phyloP scores from a whole-genome alignment of 768 basidiomycete genomes.

The Boletus tomentosulus region DNA sequence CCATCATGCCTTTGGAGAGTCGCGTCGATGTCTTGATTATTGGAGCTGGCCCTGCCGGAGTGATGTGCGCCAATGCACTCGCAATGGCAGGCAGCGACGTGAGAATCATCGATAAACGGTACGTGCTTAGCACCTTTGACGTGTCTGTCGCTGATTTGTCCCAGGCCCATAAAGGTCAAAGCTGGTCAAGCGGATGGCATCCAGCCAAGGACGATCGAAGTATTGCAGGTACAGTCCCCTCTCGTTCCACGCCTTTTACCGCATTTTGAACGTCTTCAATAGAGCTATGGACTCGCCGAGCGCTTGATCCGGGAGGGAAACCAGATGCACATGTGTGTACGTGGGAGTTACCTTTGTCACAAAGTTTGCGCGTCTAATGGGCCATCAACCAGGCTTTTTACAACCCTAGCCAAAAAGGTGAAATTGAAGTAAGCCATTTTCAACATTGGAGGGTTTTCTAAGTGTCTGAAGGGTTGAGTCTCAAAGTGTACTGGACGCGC shows the following conservation, averaged over 20 bases:
- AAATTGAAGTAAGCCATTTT: constrained; percentile 47
- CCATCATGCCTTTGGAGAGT: constrained; percentile 21
- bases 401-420: constrained; percentile 56
- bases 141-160: background rate
- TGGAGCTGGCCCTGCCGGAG: constrained; percentile 51
- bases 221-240: constrained; percentile 38
- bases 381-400: constrained; percentile 59
- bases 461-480: background rate
- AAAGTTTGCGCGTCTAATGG: background rate
- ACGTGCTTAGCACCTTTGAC: background rate
- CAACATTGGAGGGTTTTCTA: background rate
- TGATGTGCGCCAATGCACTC: constrained; percentile 65
- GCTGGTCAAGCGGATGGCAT: constrained; percentile 56
- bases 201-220: constrained; percentile 52
- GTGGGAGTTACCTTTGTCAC: constrained; percentile 14
- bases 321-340: constrained; percentile 66
- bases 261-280: background rate
- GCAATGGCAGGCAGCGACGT: constrained; percentile 40
- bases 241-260: background rate
- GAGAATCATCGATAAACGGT: constrained; percentile 48
- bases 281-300: constrained; percentile 79
- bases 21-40: constrained; percentile 46
- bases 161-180: constrained; percentile 38
- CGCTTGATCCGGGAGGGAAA: constrained; percentile 58
- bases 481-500: constrained; percentile 57